These are phyloP conservation scores for Phytophthora sp. DNA, from an alignment of 352 stramenopile species.

Conservation along the genomic window DNA sequence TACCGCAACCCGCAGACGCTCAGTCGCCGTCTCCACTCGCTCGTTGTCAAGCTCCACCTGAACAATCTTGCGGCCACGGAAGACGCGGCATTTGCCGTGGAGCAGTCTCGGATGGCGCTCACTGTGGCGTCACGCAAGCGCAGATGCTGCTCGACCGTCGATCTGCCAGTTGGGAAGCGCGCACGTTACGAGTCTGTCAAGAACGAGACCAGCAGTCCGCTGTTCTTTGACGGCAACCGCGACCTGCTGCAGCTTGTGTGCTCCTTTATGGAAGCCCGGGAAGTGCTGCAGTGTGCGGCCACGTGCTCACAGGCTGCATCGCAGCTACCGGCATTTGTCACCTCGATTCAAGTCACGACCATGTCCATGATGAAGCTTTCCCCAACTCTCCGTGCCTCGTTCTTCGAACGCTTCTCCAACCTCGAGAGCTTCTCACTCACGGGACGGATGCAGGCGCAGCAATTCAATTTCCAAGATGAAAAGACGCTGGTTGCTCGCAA, in stretches of 20 bases:
- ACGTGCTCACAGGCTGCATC: slow-evolving; percentile 40
- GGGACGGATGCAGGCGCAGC: slow-evolving; percentile 38
- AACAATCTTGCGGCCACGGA: slow-evolving; percentile 54
- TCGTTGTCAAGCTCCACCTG: slow-evolving; percentile 68
- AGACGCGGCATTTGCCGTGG: slow-evolving; percentile 39
- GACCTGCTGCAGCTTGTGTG: slow-evolving; percentile 53
- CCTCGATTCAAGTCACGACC: slow-evolving; percentile 39
- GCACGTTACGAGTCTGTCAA: slow-evolving; percentile 4
- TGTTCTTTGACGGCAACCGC: slow-evolving; percentile 58
- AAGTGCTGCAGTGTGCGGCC: slow-evolving; percentile 42
- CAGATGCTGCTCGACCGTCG: slow-evolving; percentile 21
- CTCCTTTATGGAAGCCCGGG: slow-evolving; percentile 45
- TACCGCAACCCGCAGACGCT: slow-evolving; percentile 66
- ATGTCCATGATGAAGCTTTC: slow-evolving; percentile 33
- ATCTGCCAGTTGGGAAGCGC: slow-evolving; percentile 21
- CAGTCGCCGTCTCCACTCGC: slow-evolving; percentile 57
- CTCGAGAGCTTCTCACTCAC: slow-evolving; percentile 45
- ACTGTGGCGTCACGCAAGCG: slow-evolving; percentile 25
- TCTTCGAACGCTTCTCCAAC: slow-evolving; percentile 52
- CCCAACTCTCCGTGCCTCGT: slow-evolving; percentile 14
- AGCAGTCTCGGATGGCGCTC: slow-evolving; percentile 26
- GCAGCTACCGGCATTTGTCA: slow-evolving; percentile 48
- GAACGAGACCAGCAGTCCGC: slow-evolving; percentile 12
- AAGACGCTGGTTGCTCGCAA: slow-evolving; percentile 42
- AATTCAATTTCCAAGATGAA: slow-evolving; percentile 59